These are phyloP conservation scores for Escallonia rubra DNA, from an alignment of 129 eudicot species.

Conservation along the genomic window DNA sequence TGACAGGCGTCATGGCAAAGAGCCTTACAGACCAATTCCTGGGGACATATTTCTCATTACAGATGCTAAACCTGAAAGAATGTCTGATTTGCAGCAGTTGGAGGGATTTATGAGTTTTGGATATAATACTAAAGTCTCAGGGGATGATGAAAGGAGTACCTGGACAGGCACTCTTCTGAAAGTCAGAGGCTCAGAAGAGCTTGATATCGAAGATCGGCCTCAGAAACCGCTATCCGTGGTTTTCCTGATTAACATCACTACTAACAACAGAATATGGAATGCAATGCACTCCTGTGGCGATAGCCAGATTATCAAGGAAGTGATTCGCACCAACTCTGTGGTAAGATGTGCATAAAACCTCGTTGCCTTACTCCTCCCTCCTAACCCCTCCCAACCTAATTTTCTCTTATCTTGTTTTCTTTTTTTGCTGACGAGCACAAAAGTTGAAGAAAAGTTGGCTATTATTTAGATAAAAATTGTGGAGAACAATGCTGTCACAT, in stretches of 20 bases:
- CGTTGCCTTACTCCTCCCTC: no score
- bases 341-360: slow-evolving; percentile 11
- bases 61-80: not conserved
- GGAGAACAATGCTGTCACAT: not conserved
- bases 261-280: slow-evolving; percentile 31
- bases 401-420: not conserved
- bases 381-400: not conserved
- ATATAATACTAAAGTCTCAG: not conserved
- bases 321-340: slow-evolving; percentile 9
- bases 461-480: not conserved
- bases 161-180: slow-evolving; percentile 3
- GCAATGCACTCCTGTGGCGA: slow-evolving; percentile 16
- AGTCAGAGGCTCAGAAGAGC: not conserved
- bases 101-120: not conserved
- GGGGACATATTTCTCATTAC: slow-evolving; percentile 7
- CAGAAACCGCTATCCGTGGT: slow-evolving; percentile 15
- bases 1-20: not conserved
- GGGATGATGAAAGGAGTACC: slow-evolving; percentile 2
- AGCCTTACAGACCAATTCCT: not conserved
- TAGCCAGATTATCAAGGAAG: slow-evolving; percentile 12
- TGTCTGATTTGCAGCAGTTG: not conserved
- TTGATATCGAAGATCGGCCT: not conserved
- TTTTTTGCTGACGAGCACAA: not conserved
- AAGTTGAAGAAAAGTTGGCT: not conserved
- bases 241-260: slow-evolving; percentile 22